Base-by-base conservation (phyloP, 257 asterid genomes). In the Capsicum pubescens region DNA sequence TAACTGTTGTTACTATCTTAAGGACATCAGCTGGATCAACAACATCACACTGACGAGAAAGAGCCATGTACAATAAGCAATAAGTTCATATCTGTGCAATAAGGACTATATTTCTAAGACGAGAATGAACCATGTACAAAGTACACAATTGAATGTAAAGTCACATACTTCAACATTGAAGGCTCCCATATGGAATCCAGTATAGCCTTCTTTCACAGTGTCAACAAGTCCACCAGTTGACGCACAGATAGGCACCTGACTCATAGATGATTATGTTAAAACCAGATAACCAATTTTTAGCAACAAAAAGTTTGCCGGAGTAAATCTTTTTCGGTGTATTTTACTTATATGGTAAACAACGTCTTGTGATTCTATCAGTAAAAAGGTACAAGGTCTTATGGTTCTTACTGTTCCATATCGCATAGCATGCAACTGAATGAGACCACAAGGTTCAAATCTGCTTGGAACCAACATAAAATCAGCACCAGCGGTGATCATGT, bases 141-240 rank as follows among this genome's bases (percentile, higher is more conserved):
- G 81, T 15, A 72, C 52, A 82, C 15, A 57, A 16, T 32, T 9
- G 21, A 2, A 76, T 64, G 81, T 60, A 77, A 77, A 77, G 44
- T 26, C 35, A 26, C 87, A 66, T 88, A 94, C 99, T 87, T 94
- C 93, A 54, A 94, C 97, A 54, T 87, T 92, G 89, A 97, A 95
- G 84, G 86, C 96, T 82, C 98, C 99, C 98, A 94, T 96, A 35
- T 96, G 99, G 94, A 96, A 94, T 80, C 99, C 98, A 16, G 98
- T 94, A 85, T 89, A 91, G 80, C 97, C 97, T 85, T 93, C 97
- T 88, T 90, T 90, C 87, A 96, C 98, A 1, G 98, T 94, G 91
- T 96, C 98, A 26, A 93, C 99, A 3, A 96, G 93, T 74, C 99
- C 99, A 87, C 99, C 98, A 15, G 99, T 96, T n/a, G 98, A 96